Evolutionary conservation across 1,284 basidiomycete genomes (phyloP), one percentile per base, ranked within the genome.

Genomic region (Ustilago hordei): DNA sequence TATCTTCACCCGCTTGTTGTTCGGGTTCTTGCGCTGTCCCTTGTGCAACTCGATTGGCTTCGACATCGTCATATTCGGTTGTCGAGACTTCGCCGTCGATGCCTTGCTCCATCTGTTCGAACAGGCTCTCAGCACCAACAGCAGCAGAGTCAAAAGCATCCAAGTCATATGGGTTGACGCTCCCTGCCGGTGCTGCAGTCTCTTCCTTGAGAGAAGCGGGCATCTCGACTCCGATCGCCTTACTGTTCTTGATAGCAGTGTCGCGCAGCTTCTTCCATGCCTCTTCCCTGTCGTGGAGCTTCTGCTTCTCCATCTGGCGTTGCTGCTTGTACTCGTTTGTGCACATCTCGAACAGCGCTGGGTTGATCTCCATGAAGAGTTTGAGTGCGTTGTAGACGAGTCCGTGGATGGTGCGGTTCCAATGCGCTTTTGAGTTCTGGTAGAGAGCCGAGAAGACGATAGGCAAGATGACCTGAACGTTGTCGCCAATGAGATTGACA

Each of bases 371-470:
- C 95, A 99, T 99, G 88, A 98, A 97, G 69, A 99, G 87, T 87
- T 97, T 99, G 86, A 99, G 89, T 3, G 97, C 96, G 85, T 98
- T 98, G 89, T 97, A 99, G 28, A 99, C 95, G 92, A 99, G 95
- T 68, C 94, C 94, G 83, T 99, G 96, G 83, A 99, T 99, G 55
- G 97, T 98, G 75, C 95, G 90, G 88, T 99, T 99, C 97, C 97
- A 99, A 87, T 99, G 97, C 45, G 93, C 92, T 87, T 94, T 95
- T 39, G 96, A 98, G 87, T 98, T 99, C 60, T 92, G 93, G 87
- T 98, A 98, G 78, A 99, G 88, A 8, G 95, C 93, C n/a, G 95
- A 94, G 89, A 99, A 99, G 55, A 99, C 95, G 82, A 99, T 94
- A 2, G 97, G 97, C 52, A 99, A 89, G 74, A 99, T 91, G 69